Conservation (phyloP, 371 early-diverging fungal species). For the Rhizopus arrhizus region DNA sequence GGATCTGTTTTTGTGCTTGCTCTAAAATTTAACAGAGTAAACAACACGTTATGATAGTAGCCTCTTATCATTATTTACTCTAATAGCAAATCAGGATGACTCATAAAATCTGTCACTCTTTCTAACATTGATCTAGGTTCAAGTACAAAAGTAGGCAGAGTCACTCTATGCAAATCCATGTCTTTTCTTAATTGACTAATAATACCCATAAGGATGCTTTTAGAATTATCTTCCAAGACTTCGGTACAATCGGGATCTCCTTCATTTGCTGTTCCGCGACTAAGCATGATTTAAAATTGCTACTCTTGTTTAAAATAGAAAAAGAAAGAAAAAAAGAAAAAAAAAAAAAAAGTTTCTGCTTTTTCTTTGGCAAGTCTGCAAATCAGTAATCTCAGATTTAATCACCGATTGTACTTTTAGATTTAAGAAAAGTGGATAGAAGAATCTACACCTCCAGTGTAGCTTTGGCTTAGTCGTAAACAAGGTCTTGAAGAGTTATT, state of each 20-base stretch:
- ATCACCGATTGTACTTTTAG: not conserved
- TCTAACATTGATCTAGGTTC: conserved; percentile 95
- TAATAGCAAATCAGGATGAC: conserved; percentile 85
- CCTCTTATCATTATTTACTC: conserved; percentile 51
- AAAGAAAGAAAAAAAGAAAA: conserved; percentile 2
- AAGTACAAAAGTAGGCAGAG: conserved; percentile 93
- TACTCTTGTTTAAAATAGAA: conserved; percentile 1
- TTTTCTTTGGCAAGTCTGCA: not conserved
- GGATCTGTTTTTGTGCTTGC: conserved; percentile 72
- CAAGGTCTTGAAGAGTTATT: too few relatives aligned
- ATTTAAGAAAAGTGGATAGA: too few relatives aligned
- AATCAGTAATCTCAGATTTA: not conserved
- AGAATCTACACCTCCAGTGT: too few relatives aligned
- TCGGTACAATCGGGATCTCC: conserved; percentile 64
- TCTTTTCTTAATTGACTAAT: conserved; percentile 85
- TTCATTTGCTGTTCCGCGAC: conserved; percentile 17
- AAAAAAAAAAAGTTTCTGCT: not conserved
- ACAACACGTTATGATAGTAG: not conserved
- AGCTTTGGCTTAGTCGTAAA: too few relatives aligned
- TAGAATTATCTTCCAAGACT: conserved; percentile 82
- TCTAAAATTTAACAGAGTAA: conserved; percentile 31
- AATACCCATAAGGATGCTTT: conserved; percentile 83
- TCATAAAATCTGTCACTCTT: conserved; percentile 92
- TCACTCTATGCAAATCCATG: conserved; percentile 85
- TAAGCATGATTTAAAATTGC: conserved; percentile 15